Evolutionary conservation across 2,329 filamentous ascomycete genomes (phyloP).

Genomic region (Bimuria novae-zelandiae): DNA sequence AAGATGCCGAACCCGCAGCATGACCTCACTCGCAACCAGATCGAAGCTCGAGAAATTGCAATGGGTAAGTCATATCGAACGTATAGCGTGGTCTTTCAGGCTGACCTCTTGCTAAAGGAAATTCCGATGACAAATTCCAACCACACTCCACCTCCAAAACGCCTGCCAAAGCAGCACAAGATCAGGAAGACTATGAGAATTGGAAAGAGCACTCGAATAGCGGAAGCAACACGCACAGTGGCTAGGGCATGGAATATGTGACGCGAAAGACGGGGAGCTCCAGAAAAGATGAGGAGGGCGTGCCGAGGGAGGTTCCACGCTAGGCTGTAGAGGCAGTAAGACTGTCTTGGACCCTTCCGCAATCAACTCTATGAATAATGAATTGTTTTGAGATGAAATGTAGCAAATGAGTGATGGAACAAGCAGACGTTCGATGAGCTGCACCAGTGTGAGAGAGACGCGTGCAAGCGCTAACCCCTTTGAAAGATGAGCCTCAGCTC

Average conservation of each 20-base stretch:
- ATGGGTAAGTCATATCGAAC: background rate
- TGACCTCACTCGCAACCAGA: background rate
- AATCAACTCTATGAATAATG: background rate
- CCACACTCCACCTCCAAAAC: background rate
- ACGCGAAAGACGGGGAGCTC: background rate
- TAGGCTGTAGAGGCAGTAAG: background rate
- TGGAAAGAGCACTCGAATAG: constrained; percentile 1
- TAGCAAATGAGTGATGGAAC: background rate
- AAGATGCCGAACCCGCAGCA: background rate
- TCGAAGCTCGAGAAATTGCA: background rate
- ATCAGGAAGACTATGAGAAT: constrained; percentile 1
- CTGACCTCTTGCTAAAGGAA: too few species aligned
- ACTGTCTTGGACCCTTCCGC: background rate
- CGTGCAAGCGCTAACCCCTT: too few species aligned
- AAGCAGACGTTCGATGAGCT: too few species aligned
- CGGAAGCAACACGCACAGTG: constrained; percentile 3
- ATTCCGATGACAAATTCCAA: background rate
- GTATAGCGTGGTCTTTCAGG: too few species aligned
- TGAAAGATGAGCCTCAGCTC: too few species aligned
- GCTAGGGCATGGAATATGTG: constrained; percentile 1
- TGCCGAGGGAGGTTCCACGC: background rate
- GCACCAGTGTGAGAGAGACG: too few species aligned
- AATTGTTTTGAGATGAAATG: background rate
- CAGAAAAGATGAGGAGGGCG: background rate
- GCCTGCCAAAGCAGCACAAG: background rate